Percentiles rank a stretch among this genome's conserved stretches.
These are phyloP conservation scores for Scytalidium lignicola DNA, from an alignment of 2,329 filamentous ascomycete species.

Conservation along the genomic window DNA sequence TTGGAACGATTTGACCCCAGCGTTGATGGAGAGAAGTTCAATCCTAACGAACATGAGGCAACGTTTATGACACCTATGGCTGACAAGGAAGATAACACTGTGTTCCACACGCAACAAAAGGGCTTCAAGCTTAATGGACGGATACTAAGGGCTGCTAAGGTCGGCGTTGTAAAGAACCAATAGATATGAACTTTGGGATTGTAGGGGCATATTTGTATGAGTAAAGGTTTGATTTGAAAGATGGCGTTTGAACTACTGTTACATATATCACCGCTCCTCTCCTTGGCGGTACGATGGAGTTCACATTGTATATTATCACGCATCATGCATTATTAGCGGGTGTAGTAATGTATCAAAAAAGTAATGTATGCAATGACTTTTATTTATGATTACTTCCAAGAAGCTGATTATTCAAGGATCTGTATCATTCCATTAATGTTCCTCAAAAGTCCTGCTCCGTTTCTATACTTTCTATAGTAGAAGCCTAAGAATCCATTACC, in stretches of 20 bases:
- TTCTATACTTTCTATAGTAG: too few species aligned
- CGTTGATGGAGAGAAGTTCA: slow-evolving; percentile 73
- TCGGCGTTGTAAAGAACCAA: slow-evolving; percentile 86
- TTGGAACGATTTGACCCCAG: slow-evolving; percentile 80
- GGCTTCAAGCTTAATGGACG: slow-evolving; percentile 92
- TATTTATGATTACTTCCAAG: not conserved
- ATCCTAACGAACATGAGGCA: slow-evolving; percentile 95
- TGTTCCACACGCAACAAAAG: slow-evolving; percentile 92
- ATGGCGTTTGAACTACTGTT: slow-evolving; percentile 16
- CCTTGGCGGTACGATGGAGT: slow-evolving; percentile 13
- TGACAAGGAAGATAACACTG: slow-evolving; percentile 82
- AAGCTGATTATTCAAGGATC: not conserved
- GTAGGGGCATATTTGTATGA: slow-evolving; percentile 11
- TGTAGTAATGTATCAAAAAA: not conserved
- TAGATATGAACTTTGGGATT: slow-evolving; percentile 8
- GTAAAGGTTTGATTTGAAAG: slow-evolving; percentile 15
- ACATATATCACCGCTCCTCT: slow-evolving; percentile 24
- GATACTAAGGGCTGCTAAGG: slow-evolving; percentile 86
- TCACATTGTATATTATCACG: slow-evolving; percentile 11
- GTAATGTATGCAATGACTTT: not conserved
- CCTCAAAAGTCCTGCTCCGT: not conserved
- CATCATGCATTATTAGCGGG: not conserved
- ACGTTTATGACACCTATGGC: slow-evolving; percentile 87
- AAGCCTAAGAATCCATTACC: too few species aligned
- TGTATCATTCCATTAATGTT: not conserved